Conservation (phyloP, 352 stramenopile genomes). For the Phytopythium cucurbitacearum region DNA sequence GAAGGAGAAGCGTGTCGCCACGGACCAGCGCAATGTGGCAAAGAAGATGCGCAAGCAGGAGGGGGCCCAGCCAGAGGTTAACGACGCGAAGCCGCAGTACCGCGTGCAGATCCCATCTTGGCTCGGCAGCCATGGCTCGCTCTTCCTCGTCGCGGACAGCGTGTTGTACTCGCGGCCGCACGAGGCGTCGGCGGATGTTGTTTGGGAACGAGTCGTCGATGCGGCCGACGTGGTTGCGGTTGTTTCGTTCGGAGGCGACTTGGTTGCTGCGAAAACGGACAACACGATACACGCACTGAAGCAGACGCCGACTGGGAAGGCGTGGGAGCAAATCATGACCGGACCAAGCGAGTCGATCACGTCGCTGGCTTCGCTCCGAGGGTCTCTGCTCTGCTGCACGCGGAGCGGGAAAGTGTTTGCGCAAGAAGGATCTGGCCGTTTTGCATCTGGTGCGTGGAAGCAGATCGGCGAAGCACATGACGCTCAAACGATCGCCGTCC, state of each 20-base stretch:
- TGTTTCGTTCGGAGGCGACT: conserved; percentile 71
- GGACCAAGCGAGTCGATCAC: conserved; percentile 38
- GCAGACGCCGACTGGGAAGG: conserved; percentile 20
- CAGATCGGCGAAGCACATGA: conserved; percentile 38
- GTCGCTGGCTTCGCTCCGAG: conserved; percentile 63
- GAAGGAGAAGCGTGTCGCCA: conserved; percentile 78
- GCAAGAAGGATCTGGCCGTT: conserved; percentile 56
- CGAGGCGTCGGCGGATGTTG: conserved; percentile 30
- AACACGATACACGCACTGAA: conserved; percentile 53
- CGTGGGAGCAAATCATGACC: conserved; percentile 50
- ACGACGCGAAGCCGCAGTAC: conserved; percentile 30
- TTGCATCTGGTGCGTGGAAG: conserved; percentile 60
- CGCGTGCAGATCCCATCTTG: conserved; percentile 54
- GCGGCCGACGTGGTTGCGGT: conserved; percentile 48
- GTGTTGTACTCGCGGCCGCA: conserved; percentile 61
- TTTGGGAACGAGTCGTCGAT: conserved; percentile 40
- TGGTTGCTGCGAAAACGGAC: conserved; percentile 55
- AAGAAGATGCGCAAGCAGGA: conserved; percentile 61
- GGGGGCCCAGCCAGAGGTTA: conserved; percentile 9
- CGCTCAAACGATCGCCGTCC: conserved; percentile 49
- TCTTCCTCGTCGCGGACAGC: conserved; percentile 54
- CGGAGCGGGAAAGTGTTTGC: conserved; percentile 55
- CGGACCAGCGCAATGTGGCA: conserved; percentile 49
- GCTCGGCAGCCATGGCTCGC: conserved; percentile 72
- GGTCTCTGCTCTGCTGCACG: conserved; percentile 60